phyloP scores from a whole-genome alignment of 805 yeast genomes.

The Starmera amethionina region DNA sequence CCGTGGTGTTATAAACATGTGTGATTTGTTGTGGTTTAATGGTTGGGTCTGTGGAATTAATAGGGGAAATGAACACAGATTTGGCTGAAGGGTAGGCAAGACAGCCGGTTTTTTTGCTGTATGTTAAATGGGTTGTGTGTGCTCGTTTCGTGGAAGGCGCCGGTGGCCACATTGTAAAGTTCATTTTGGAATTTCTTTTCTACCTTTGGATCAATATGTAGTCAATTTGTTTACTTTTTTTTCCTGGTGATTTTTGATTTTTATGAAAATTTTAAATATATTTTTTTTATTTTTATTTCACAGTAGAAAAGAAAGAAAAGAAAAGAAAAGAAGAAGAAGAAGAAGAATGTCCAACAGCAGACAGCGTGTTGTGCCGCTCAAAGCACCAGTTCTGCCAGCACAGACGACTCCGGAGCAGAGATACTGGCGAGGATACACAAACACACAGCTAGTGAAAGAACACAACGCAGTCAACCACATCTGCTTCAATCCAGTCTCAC shows the following conservation, averaged over 20 bases:
- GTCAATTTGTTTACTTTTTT: neutral
- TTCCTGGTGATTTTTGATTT: neutral
- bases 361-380: constrained; percentile 53
- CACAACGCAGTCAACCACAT: constrained; percentile 86
- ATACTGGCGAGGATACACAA: constrained; percentile 82
- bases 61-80: constrained; percentile 61
- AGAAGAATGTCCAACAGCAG: constrained; percentile 59
- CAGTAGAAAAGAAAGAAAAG: neutral
- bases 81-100: constrained; percentile 79
- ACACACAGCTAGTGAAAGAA: constrained; percentile 86
- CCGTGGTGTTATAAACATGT: constrained; percentile 48
- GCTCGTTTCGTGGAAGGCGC: constrained; percentile 73
- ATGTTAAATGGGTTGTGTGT: constrained; percentile 61
- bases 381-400: constrained; percentile 71
- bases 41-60: constrained; percentile 17
- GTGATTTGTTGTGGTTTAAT: constrained; percentile 38
- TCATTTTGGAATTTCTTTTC: constrained; percentile 13
- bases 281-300: neutral
- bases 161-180: constrained; percentile 48
- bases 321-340: neutral
- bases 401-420: constrained; percentile 87
- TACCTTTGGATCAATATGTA: neutral
- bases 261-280: neutral
- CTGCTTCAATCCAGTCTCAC: constrained; percentile 74
- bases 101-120: constrained; percentile 57